Base-by-base conservation (phyloP, 1,139 yeast species). In the Kazachstania sp. region DNA sequence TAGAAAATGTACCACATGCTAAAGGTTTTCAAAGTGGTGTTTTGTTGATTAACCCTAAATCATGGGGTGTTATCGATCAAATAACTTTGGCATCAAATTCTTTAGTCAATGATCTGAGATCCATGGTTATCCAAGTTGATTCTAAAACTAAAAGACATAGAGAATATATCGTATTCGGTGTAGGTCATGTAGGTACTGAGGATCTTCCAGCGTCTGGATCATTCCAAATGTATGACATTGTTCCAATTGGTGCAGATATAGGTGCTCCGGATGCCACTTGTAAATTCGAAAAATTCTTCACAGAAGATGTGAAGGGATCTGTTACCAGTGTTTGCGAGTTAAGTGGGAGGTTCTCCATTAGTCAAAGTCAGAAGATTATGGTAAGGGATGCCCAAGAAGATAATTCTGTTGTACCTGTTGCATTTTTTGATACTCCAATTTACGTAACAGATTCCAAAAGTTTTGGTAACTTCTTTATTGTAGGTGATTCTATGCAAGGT, bases 171-270 rank as follows among this genome's bases (percentile, higher is more conserved):
- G 83, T 87, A 1, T 71, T 84, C 23, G 98, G 97, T 1, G 79
- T 92, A 1, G 86, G 95, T 1, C 73, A 76, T 50, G 77, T 81
- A 50, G 74, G 95, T 49, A 81, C 85, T 54, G 98, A 92, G 61
- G 97, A 88, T 68, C 70, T 85, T 49, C 78, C 88, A 4, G 78
- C 95, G 1, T 79, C 81, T 58, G 98, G 98, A 0, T 72, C 83
- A 2, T 84, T 87, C 65, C 79, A 81, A 53, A 70, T 90, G 1
- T 81, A 71, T 56, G 95, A 88, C 54, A 73, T 86, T 38, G 82
- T 85, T 46, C 90, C 83, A 52, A 85, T 88, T 63, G 87, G 87
- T 51, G 96, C 97, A 0, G 96, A 88, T 59, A 94, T 94, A 0
- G 92, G 85, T 0, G 77, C 74, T 51, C 96, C 97, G 0, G 95